A percentile compares a stretch with the other conserved stretches of the same genome.
phyloP scores from a whole-genome alignment of 2,329 filamentous ascomycete genomes.

The Calonectria ilicicola region DNA sequence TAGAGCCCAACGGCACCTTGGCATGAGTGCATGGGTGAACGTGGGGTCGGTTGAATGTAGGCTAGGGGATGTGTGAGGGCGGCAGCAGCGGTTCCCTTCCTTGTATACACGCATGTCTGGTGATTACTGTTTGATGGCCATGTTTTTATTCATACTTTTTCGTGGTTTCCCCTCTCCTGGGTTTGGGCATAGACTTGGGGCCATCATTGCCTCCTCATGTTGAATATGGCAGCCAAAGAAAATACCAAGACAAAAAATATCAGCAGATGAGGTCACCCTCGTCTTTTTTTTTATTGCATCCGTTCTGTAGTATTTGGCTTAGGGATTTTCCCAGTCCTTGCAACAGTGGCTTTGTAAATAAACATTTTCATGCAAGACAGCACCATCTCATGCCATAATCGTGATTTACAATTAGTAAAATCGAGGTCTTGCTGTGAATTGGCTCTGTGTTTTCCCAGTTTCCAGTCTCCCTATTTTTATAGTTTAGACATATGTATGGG shows the following conservation, averaged over 20 bases:
- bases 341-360: not conserved
- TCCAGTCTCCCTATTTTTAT: not conserved
- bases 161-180: constrained; percentile 8
- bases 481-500: not conserved
- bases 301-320: not conserved
- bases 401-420: not conserved
- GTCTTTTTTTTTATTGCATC: not conserved
- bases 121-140: constrained; percentile 17
- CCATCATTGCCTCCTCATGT: not conserved
- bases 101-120: constrained; percentile 11
- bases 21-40: constrained; percentile 41
- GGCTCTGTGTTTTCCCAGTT: not conserved
- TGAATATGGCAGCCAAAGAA: constrained; percentile 18
- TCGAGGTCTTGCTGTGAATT: not conserved
- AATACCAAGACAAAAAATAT: constrained; percentile 3
- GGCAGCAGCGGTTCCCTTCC: not conserved
- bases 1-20: constrained; percentile 53
- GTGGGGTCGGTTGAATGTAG: constrained; percentile 42
- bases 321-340: not conserved
- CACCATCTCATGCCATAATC: not conserved
- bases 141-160: constrained; percentile 16
- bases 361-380: not conserved
- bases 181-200: constrained; percentile 22
- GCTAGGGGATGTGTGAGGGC: not conserved
- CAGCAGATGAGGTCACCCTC: constrained; percentile 13